Evolutionary conservation across 441 rosid genomes (phyloP).

Genomic region (Syzygium malaccense): DNA sequence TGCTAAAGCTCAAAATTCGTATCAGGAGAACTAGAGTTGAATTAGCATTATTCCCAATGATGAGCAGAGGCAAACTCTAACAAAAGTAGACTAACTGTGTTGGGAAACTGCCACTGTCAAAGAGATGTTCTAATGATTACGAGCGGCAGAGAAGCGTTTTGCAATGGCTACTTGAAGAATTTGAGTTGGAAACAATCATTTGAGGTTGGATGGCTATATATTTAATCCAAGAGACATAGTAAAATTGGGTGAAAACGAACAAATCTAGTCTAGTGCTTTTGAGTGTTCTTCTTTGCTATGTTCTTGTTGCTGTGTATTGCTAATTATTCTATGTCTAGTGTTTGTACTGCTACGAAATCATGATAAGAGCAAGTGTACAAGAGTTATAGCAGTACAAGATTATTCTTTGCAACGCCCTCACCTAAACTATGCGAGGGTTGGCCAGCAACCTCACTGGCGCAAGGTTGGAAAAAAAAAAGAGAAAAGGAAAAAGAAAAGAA

Average conservation of each 20-base stretch:
- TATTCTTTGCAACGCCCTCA: not conserved
- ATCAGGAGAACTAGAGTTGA: not conserved
- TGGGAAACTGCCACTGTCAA: not conserved
- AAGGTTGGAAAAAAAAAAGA: not conserved
- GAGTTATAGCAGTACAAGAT: not conserved
- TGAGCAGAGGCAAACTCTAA: not conserved
- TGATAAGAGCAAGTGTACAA: not conserved
- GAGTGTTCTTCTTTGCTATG: not conserved
- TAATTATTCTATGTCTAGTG: not conserved
- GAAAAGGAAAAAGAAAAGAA: not conserved
- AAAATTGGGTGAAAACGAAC: not conserved
- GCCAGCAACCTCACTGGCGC: rapidly evolving
- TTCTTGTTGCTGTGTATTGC: not conserved
- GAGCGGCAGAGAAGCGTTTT: not conserved
- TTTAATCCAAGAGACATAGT: not conserved
- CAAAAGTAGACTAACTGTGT: not conserved
- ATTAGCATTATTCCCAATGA: not conserved
- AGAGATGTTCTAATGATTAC: not conserved
- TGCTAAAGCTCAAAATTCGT: not conserved
- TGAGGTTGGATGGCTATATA: not conserved
- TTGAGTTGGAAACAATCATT: not conserved
- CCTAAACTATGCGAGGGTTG: not conserved
- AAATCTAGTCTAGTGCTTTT: not conserved
- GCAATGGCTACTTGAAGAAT: not conserved
- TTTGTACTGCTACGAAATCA: not conserved